Base-by-base conservation (phyloP, 106 monocot genomes). In the Dioscorea dumetorum region DNA sequence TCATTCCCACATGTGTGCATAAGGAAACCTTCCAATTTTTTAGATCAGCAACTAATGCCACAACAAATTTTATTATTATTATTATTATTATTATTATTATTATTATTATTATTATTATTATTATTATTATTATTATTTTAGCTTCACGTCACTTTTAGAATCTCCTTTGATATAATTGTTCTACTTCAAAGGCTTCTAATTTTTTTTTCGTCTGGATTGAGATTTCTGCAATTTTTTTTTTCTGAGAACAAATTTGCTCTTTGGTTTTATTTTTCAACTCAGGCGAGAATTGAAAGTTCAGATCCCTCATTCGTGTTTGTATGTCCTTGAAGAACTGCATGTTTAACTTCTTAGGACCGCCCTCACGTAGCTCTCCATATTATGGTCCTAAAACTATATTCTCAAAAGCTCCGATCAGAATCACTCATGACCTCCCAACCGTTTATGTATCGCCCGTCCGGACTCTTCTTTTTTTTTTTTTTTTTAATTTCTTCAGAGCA, bases 261-360 rank as follows among this genome's bases (percentile, higher is more conserved):
- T 88, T 8, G 88, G 93, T 64, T 86, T 93, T 48, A 93, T 66
- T 70, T n/a, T 86, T 93, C 33, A 95, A 18, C 73, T 95, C 95
- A 28, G 85, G 83, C 12, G 85, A 82, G 71, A 95, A 91, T 32
- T 76, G 76, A 58, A 88, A 91, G 62, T 84, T 91, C 35, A 88
- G 95, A 76, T 95, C 85, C 74, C 95, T 86, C 91, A 91, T 91
- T 2, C 84, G 77, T 16, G 84, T 75, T 63, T 95, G 95, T 57
- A 95, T 84, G 33, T 91, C 95, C 80, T 91, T 95, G 68, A 95
- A 95, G 63, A 95, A 91, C 62, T 95, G 83, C 75, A 91, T 84
- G 41, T 91, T 91, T 22, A 95, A 70, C 63, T 86, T 95, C 67
- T 89, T 95, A 5, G 95, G 95, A 8, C 95, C 91, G 12, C 91